Conservation (phyloP, 164 flowering plant genomes). For the Tinospora cordifolia region DNA sequence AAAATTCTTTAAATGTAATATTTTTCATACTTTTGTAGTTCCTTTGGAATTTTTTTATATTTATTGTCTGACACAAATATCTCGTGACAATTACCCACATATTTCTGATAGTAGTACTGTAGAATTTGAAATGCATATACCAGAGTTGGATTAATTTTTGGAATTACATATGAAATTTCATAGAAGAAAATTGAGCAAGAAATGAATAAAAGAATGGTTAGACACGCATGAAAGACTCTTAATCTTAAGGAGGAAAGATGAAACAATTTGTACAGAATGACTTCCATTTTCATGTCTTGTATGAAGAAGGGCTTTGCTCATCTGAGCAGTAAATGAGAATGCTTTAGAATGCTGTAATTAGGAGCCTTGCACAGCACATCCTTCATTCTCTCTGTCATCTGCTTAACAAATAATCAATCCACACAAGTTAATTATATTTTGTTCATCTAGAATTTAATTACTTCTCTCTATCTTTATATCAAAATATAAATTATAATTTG, state of each 20-base stretch:
- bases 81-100: no score
- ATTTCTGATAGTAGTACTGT: no score
- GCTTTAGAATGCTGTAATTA: constrained; percentile 41
- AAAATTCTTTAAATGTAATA: no score
- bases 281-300: constrained; percentile 1
- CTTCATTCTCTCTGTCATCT: constrained; percentile 57
- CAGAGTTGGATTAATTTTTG: no score
- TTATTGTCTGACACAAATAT: no score
- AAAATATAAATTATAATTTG: background rate
- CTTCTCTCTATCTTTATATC: background rate
- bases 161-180: background rate
- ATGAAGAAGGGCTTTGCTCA: constrained; percentile 20
- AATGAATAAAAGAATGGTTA: constrained; percentile 12
- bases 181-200: background rate
- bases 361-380: constrained; percentile 44
- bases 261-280: background rate
- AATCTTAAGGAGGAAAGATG: background rate
- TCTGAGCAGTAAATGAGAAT: constrained; percentile 48
- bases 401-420: constrained; percentile 5
- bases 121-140: no score
- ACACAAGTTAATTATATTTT: background rate
- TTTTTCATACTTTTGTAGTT: no score
- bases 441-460: background rate
- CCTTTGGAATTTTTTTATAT: no score
- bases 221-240: background rate